Base-by-base conservation (phyloP, 257 asterid species). In the Forsythia viridissima region DNA sequence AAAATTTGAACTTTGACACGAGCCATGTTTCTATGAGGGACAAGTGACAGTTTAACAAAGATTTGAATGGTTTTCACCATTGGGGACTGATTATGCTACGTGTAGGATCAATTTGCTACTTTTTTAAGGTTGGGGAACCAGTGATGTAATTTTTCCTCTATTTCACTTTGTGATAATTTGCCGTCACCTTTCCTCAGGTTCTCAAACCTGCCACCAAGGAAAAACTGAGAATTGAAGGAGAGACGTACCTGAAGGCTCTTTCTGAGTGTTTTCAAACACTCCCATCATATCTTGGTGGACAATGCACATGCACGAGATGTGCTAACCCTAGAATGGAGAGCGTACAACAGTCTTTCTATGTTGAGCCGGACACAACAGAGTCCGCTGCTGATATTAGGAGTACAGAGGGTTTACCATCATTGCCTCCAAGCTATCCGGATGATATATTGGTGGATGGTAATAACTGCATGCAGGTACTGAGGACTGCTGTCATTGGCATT, bases 231-330 rank as follows among this genome's bases (percentile, higher is more conserved):
- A 88, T 96, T 73, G 91, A 85, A 80, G 99, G 99, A 76, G 91
- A 87, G 37, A 71, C 76, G 38, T 93, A 88, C 77, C 87, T 72
- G 71, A 88, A 81, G 82, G 84, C 84, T 69, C 91, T 96, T 34
- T 81, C 90, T 1, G 92, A 90, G 80, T 77, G 79, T 73, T 79
- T 92, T 40, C 88, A 84, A 84, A 85, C 85, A 4, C 86, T 90
- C 74, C 99, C 98, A 16, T 85, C 91, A 34, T 93, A 89, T 86
- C 97, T 96, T 48, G 97, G 97, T 18, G 97, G 98, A 75, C 73
- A 8, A 43, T 96, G 99, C 91, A 75, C 79, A 52, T 96, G 98
- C 88, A 57, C 79, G 48, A 88, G 84, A 82, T 95, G 99, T 76
- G 79, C 72, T n/a, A 81, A 79, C 70, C 85, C 84, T 59, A 76